phyloP scores from a whole-genome alignment of 352 stramenopile genomes.

The Phytophthora pinifolia region DNA sequence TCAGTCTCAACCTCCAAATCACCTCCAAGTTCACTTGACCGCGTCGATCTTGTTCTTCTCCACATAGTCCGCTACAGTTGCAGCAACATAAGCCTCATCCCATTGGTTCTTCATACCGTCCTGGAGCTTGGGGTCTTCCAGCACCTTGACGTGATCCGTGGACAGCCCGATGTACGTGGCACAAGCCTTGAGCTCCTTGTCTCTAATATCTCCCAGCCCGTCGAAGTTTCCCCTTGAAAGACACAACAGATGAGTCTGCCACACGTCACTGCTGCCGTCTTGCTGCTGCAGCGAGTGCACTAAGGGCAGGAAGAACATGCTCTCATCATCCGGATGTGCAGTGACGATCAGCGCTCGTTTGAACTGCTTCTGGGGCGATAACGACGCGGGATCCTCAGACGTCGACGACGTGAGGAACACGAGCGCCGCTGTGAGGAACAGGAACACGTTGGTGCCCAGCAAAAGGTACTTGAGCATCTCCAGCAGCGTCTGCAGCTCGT shows the following conservation, averaged over 20 bases:
- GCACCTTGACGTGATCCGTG: slow-evolving; percentile 47
- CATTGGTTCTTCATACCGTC: slow-evolving; percentile 86
- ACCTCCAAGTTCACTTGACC: too few species aligned
- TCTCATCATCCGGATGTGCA: slow-evolving; percentile 97
- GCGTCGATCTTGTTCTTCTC: slow-evolving; percentile 59
- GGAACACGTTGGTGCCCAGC: slow-evolving; percentile 55
- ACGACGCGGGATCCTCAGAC: slow-evolving; percentile 1
- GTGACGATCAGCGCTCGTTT: slow-evolving; percentile 86
- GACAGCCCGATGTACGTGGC: slow-evolving; percentile 57
- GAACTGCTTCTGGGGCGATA: slow-evolving; percentile 2
- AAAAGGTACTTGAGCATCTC: slow-evolving; percentile 64
- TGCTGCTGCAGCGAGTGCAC: slow-evolving; percentile 56
- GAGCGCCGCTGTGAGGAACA: slow-evolving; percentile 48
- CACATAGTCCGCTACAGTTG: slow-evolving; percentile 55
- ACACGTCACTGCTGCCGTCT: slow-evolving; percentile 24
- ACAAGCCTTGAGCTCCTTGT: slow-evolving; percentile 77
- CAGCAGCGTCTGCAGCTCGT: slow-evolving; percentile 41
- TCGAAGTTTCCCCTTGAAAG: slow-evolving; percentile 93
- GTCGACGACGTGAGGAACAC: slow-evolving; percentile 32
- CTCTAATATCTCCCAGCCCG: slow-evolving; percentile 80
- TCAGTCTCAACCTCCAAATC: too few species aligned
- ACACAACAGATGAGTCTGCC: slow-evolving; percentile 87
- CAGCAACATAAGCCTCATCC: slow-evolving; percentile 62
- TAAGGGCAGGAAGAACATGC: slow-evolving; percentile 97
- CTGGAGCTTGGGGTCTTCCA: slow-evolving; percentile 84